Base-by-base conservation (phyloP, 2,329 filamentous ascomycete genomes). In the Nothopassalora personata region DNA sequence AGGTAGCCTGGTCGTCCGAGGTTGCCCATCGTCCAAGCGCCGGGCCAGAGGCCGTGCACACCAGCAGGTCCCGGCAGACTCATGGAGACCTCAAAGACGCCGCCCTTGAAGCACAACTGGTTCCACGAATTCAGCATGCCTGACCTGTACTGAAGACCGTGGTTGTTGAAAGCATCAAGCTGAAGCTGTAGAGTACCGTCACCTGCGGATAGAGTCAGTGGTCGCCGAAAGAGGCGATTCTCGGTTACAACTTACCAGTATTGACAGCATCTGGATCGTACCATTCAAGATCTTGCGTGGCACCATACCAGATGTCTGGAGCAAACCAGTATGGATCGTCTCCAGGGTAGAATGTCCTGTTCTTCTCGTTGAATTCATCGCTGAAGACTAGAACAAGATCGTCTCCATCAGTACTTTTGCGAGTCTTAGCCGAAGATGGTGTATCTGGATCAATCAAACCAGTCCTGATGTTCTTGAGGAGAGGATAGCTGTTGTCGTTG, bases 281-380 rank as follows among this genome's bases (percentile, higher is more conserved):
- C 68, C 83, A 83, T 80, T 87, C 84, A 58, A 88, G 73, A 78
- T 89, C 86, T 56, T 63, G 60, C 1, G 86, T 89, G 56, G 86
- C 86, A 68, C 86, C 86, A 68, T 89, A 89, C 86, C 86, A 89
- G 50, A 88, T 76, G 70, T 89, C 85, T 36, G 88, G 80, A 27
- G 80, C 87, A 69, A 86, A 81, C 67, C 85, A 88, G 68, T 80
- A 90, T 0, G 87, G 81, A 69, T 90, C 87, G 66, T 90, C 87
- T 5, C 82, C 85, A 45, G 85, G 81, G 69, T 88, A 90, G 67
- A 90, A 90, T 3, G 86, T 87, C 52, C 87, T 80, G 18, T 86
- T 86, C 52, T 82, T 79, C 1, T 73, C 80, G 63, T 88, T 88
- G 72, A 90, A 90, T 68, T 90, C 87, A 68, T 90, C 87, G 3